phyloP scores from a whole-genome alignment of 768 basidiomycete species.

The Termitomyces bulborhizus region DNA sequence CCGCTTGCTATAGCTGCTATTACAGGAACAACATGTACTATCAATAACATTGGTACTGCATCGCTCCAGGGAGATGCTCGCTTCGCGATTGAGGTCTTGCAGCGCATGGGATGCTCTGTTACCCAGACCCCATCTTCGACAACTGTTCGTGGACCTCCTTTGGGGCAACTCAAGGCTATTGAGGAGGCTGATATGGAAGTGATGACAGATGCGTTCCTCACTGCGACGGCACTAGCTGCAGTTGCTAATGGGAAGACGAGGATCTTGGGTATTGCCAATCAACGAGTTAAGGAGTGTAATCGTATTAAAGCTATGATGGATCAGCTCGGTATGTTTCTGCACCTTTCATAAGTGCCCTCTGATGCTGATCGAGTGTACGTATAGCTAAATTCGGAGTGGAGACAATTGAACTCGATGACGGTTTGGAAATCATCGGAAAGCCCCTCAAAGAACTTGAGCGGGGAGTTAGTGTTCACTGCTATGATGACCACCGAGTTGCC shows the following conservation, averaged over 20 bases:
- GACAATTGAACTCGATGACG: slow-evolving; percentile 89
- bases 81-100: slow-evolving; percentile 89
- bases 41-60: slow-evolving; percentile 82
- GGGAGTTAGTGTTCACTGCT: slow-evolving; percentile 87
- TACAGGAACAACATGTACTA: slow-evolving; percentile 94
- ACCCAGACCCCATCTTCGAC: slow-evolving; percentile 84
- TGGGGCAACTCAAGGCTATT: slow-evolving; percentile 75
- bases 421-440: slow-evolving; percentile 83
- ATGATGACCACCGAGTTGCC: slow-evolving; percentile 97
- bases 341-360: background rate
- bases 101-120: slow-evolving; percentile 93
- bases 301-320: slow-evolving; percentile 96
- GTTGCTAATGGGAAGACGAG: slow-evolving; percentile 68
- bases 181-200: slow-evolving; percentile 94
- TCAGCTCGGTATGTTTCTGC: slow-evolving; percentile 65
- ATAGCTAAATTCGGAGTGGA: slow-evolving; percentile 92
- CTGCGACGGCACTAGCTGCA: slow-evolving; percentile 88
- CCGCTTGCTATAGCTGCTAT: slow-evolving; percentile 96
- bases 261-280: slow-evolving; percentile 94
- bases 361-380: slow-evolving; percentile 1
- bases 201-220: slow-evolving; percentile 99
- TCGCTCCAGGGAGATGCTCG: slow-evolving; percentile 97
- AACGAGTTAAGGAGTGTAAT: slow-evolving; percentile 98
- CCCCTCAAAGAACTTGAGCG: slow-evolving; percentile 54
- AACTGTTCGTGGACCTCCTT: slow-evolving; percentile 85